These are phyloP conservation scores for Citrullus colocynthis DNA, from an alignment of 306 rosid species.

Conservation along the genomic window DNA sequence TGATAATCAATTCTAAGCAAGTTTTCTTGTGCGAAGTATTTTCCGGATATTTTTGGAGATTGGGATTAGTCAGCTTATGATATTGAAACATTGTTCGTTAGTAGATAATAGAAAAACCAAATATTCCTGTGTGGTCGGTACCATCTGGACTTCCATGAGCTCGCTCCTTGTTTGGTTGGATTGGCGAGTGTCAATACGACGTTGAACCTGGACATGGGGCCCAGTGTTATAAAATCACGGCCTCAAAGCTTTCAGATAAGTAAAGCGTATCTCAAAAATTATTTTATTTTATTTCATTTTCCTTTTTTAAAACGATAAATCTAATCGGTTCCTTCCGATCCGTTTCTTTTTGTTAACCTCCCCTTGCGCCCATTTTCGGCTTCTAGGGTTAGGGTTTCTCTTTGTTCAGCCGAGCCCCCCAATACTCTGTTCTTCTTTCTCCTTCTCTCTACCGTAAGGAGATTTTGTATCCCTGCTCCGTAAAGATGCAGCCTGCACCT, in stretches of 20 bases:
- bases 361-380: neutral
- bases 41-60: neutral
- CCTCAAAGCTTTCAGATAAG: neutral
- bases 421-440: slow-evolving; percentile 4
- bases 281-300: neutral
- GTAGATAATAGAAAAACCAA: neutral
- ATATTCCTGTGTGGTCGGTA: neutral
- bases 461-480: neutral
- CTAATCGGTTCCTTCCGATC: neutral
- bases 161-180: neutral
- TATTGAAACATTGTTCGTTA: neutral
- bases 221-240: neutral
- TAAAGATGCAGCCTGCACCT: slow-evolving; percentile 74
- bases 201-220: neutral
- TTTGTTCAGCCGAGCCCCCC: neutral
- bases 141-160: neutral
- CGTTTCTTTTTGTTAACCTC: neutral
- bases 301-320: neutral
- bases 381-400: slow-evolving; percentile 53
- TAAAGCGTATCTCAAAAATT: neutral
- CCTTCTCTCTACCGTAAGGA: slow-evolving; percentile 3
- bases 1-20: too few relatives aligned
- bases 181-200: neutral
- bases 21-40: too few relatives aligned
- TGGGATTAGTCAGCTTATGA: neutral